These are phyloP conservation scores for Boletus huronensis DNA, from an alignment of 768 basidiomycete genomes.

Conservation along the genomic window DNA sequence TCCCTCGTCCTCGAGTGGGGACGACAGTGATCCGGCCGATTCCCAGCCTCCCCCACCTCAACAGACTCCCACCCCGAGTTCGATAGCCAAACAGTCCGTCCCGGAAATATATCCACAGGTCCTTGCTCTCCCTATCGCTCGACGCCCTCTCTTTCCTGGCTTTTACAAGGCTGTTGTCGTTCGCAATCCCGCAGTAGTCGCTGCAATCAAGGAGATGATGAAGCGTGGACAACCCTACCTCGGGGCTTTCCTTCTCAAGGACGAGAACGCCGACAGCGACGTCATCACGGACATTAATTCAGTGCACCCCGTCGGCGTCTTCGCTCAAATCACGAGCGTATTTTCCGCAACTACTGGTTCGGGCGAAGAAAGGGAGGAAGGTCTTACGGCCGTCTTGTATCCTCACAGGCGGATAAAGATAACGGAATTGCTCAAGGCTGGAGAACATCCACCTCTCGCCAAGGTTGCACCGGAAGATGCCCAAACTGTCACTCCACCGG, in stretches of 20 bases:
- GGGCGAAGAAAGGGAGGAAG: constrained; percentile 74
- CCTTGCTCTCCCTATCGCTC: constrained; percentile 90
- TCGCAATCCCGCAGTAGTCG: constrained; percentile 84
- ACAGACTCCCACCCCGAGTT: constrained; percentile 37
- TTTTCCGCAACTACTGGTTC: constrained; percentile 59
- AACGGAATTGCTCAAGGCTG: constrained; percentile 78
- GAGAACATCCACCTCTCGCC: constrained; percentile 37
- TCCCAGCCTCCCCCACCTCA: constrained; percentile 40
- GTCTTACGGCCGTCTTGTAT: constrained; percentile 91
- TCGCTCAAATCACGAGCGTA: constrained; percentile 94
- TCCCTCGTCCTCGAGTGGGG: constrained; percentile 40
- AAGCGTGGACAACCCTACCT: constrained; percentile 95
- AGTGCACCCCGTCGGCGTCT: constrained; percentile 91
- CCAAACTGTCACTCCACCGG: constrained; percentile 46
- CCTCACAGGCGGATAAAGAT: constrained; percentile 90
- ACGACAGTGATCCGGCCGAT: constrained; percentile 36
- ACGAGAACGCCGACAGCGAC: constrained; percentile 89
- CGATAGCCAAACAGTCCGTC: constrained; percentile 82
- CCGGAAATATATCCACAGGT: constrained; percentile 93
- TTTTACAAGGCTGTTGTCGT: constrained; percentile 99
- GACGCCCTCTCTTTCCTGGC: constrained; percentile 93
- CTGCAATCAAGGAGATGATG: constrained; percentile 95
- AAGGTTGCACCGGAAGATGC: constrained; percentile 37
- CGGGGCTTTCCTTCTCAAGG: constrained; percentile 94
- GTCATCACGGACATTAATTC: constrained; percentile 84